Base-by-base conservation (phyloP, 257 asterid species). In the Galeopsis tetrahit region DNA sequence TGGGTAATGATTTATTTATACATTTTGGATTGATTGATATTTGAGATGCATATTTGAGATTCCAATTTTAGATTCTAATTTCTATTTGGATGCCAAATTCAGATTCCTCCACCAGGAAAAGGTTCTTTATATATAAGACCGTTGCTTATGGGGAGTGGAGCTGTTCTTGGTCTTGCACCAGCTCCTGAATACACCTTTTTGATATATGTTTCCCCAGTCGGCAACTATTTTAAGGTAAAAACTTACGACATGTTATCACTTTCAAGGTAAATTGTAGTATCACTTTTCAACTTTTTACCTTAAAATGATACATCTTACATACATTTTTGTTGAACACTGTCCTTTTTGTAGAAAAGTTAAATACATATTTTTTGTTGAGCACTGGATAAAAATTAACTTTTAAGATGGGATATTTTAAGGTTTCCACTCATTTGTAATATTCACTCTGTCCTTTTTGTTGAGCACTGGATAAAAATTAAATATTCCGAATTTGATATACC, bases 81-180 rank as follows among this genome's bases (percentile, higher is more conserved):
- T 59, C 58, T 38, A 15, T 10, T 43, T 65, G n/a, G 11, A 49
- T 69, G 44, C 42, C 69, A 70, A 62, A 83, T 86, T 71, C 85
- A 92, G 99, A 85, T 95, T 73, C 99, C 99, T 6, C 99, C 99
- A 34, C 83, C 96, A 1, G 99, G 99, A 62, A 95, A 85, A 88
- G 98, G 99, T 69, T 88, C 98, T 58, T 80, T 95, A 43, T 95
- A 95, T 53, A 86, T 95, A 71, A 86, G 98, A 63, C 99, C 98
- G 17, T 78, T 95, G 92, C 97, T 92, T 51, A 90, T 95, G 96
- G 99, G 99, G 48, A 95, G 96, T 80, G 99, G 99, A 62, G 91
- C 97, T 65, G 92, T 92, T 80, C 91, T 95, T 33, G 99, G 99
- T 66, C 96, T 95, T 75, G 95, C 98, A 79, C 98, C 99, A 38